Evolutionary conservation across 768 basidiomycete genomes (phyloP), one percentile per base, ranked within the genome.

Genomic region (Lactifluus hygrophoroides): DNA sequence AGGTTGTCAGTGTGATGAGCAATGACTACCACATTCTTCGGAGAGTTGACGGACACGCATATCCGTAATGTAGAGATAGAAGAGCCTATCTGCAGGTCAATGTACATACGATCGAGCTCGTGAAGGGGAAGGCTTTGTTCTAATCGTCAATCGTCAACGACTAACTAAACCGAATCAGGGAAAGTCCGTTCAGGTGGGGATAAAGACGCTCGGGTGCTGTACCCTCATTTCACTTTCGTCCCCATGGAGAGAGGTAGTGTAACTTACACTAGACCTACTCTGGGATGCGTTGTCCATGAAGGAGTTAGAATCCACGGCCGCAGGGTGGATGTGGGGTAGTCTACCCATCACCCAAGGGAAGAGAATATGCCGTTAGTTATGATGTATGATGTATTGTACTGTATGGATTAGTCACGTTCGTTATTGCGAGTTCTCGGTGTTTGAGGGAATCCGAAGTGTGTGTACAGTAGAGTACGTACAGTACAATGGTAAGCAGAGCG

Each of bases 161-260:
- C 57, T 58, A 23, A n/a, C 57, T 58, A 53, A 34, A 23, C 51
- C 47, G 38, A 17, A 58, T 53, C 3, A 19, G 57, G 57, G 21
- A 53, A 58, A 52, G 51, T 19, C 37, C 28, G n/a, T 53, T 35
- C 37, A 28, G 34, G 16, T 27, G 30, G 10, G 13, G 54, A 35
- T 30, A 21, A 35, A 23, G 44, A 46, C 51, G 37, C 30, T 47
- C 21, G 30, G 37, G 44, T 16, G 11, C n/a, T n/a, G n/a, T n/a
- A n/a, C 6, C 38, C 21, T 14, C 17, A 32, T 19, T 23, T 35
- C 43, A 17, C 50, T 21, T 27, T 45, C n/a, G 14, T 35, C 42
- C 17, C 43, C 34, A 35, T 21, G 37, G 44, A 23, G 21, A 19
- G n/a, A n/a, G n/a, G n/a, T n/a, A n/a, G n/a, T n/a, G n/a, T n/a